A percentile compares a stretch with the other conserved stretches of the same genome.
Conservation (phyloP, 257 asterid species). For the Coffea canephora region DNA sequence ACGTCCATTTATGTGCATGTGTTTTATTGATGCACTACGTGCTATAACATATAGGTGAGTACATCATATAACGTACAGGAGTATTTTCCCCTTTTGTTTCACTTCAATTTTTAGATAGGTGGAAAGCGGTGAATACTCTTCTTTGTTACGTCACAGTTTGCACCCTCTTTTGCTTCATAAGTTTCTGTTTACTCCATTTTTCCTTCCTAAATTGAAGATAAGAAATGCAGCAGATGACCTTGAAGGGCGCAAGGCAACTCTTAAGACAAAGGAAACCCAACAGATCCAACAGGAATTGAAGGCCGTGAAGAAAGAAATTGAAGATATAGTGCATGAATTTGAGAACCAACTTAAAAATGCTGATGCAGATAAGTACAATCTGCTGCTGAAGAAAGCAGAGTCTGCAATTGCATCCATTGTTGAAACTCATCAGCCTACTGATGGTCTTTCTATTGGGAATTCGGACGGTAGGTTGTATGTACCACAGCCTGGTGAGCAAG, state of each 20-base stretch:
- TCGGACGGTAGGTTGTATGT: conserved; percentile 30
- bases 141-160: not conserved
- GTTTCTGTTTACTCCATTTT: conserved; percentile 9
- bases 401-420: conserved; percentile 57
- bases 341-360: conserved; percentile 54
- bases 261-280: conserved; percentile 66
- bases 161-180: not conserved
- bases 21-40: not conserved
- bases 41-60: no score
- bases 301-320: conserved; percentile 53
- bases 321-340: conserved; percentile 55
- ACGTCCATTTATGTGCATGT: not conserved
- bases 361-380: conserved; percentile 38
- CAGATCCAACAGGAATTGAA: conserved; percentile 50
- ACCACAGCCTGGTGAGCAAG: conserved; percentile 71
- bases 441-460: conserved; percentile 33
- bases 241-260: conserved; percentile 73
- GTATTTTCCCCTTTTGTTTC: not conserved
- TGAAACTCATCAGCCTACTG: conserved; percentile 54
- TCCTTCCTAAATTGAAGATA: conserved; percentile 43
- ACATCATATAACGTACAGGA: no score
- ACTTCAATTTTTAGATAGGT: not conserved
- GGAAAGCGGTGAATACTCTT: not conserved
- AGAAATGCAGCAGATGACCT: conserved; percentile 68
- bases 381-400: conserved; percentile 67